A percentile compares a stretch with the other conserved stretches of the same genome.
Evolutionary conservation across 768 basidiomycete species (phyloP).

Genomic region (Leccinum boreale): DNA sequence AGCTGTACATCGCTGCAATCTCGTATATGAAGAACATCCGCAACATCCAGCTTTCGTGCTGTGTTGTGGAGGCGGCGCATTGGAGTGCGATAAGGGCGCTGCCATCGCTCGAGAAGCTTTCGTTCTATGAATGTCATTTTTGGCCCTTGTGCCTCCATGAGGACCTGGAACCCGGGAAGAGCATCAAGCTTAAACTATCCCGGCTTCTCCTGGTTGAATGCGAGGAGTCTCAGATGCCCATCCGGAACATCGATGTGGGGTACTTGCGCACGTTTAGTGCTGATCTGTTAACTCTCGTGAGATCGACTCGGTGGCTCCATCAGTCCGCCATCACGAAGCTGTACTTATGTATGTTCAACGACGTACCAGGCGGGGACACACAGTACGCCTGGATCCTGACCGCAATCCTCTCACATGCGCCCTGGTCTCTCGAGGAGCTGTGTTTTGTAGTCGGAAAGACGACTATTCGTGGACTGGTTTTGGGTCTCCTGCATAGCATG

Average conservation of each 20-base stretch:
- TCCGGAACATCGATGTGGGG: background rate
- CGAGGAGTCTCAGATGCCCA: background rate
- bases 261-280: background rate
- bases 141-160: background rate
- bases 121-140: slow-evolving; percentile 1
- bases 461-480: background rate
- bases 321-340: background rate
- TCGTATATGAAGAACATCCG: slow-evolving; percentile 20
- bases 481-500: background rate
- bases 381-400: background rate
- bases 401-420: background rate
- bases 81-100: slow-evolving; percentile 16
- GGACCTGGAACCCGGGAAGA: background rate
- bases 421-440: background rate
- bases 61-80: slow-evolving; percentile 10
- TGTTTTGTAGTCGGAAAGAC: background rate
- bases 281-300: too few species aligned
- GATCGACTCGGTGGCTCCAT: too few species aligned
- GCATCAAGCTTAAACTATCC: background rate
- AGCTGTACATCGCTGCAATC: background rate
- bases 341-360: background rate
- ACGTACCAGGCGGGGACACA: too few species aligned
- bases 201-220: background rate
- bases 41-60: slow-evolving; percentile 6
- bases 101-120: slow-evolving; percentile 13